A percentile compares a stretch with the other conserved stretches of the same genome.
Evolutionary conservation across 306 rosid genomes (phyloP).

Genomic region (Casuarina equisetifolia): DNA sequence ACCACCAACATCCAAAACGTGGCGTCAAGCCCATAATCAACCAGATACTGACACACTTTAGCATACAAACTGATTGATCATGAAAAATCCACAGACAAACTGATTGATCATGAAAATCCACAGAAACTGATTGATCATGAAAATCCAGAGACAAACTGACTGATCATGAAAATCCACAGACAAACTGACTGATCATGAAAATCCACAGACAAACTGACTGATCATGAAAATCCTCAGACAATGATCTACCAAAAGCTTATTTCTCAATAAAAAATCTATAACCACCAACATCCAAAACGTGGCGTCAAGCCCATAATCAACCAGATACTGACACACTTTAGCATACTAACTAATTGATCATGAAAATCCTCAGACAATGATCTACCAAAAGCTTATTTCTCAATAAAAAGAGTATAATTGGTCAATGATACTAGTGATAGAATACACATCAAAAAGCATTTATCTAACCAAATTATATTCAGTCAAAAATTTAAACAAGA

Average conservation of each 20-base stretch:
- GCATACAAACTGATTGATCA: neutral
- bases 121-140: too few relatives aligned
- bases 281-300: neutral
- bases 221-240: neutral
- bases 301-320: neutral
- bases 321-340: neutral
- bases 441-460: neutral
- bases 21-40: conserved; percentile 1
- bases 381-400: neutral
- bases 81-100: too few relatives aligned
- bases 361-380: neutral
- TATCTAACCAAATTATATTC: neutral
- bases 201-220: too few relatives aligned
- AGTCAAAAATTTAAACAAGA: neutral
- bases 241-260: neutral
- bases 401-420: neutral
- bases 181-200: too few relatives aligned
- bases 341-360: neutral
- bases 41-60: neutral
- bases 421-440: neutral
- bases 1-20: neutral
- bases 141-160: too few relatives aligned
- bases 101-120: too few relatives aligned
- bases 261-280: neutral
- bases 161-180: neutral